These are phyloP conservation scores for Rhododendron henanense DNA, from an alignment of 148 eudicot species.

Conservation along the genomic window DNA sequence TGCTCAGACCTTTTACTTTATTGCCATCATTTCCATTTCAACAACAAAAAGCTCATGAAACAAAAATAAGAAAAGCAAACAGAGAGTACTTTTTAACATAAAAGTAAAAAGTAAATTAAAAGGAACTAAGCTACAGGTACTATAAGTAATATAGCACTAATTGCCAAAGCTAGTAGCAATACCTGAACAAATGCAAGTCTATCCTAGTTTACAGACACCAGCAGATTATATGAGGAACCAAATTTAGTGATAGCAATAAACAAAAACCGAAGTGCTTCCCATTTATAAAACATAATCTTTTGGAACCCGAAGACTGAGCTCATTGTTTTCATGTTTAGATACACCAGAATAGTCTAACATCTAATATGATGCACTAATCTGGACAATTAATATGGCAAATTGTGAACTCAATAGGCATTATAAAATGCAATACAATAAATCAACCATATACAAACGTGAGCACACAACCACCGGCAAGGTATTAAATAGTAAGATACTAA, in stretches of 20 bases:
- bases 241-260: background rate
- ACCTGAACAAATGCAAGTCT: background rate
- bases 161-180: background rate
- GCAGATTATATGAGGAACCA: background rate
- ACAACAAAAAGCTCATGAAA: background rate
- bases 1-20: slow-evolving; percentile 80
- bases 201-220: background rate
- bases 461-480: background rate
- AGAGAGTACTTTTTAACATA: background rate
- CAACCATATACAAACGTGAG: background rate
- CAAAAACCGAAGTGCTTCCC: background rate
- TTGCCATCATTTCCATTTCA: slow-evolving; percentile 64
- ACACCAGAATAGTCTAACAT: background rate
- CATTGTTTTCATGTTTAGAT: background rate
- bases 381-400: background rate
- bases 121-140: background rate
- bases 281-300: background rate
- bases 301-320: background rate
- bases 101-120: background rate
- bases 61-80: background rate
- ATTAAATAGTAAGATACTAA: background rate
- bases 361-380: background rate
- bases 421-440: background rate
- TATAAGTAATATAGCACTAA: background rate
- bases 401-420: background rate